Evolutionary conservation across 768 basidiomycete genomes (phyloP).

Genomic region (Rhodotorula taiwanensis): DNA sequence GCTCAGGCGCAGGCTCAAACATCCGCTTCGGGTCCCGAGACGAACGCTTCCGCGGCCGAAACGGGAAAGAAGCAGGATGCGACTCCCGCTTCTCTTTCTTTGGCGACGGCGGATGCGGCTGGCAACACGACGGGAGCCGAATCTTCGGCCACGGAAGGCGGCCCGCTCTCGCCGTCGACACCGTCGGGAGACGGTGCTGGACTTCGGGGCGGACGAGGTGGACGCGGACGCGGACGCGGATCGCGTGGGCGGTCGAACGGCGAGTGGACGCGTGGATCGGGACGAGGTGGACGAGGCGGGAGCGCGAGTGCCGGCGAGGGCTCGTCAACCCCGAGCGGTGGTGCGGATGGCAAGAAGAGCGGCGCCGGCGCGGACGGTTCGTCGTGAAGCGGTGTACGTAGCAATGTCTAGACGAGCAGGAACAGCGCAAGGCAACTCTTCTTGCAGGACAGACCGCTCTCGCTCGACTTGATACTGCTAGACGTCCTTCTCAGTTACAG

Average conservation of each 20-base stretch:
- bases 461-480: not conserved
- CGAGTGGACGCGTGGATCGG: conserved; percentile 15
- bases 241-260: conserved; percentile 13
- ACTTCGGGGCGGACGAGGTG: not conserved
- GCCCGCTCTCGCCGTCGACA: no score
- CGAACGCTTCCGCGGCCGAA: not conserved
- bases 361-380: no score
- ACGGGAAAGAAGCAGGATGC: not conserved
- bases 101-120: not conserved
- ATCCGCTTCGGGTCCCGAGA: not conserved
- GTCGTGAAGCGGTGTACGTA: no score
- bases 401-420: no score
- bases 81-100: not conserved
- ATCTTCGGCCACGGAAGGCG: no score
- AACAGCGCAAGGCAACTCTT: no score
- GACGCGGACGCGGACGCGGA: conserved; percentile 1
- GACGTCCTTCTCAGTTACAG: no score
- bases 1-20: not conserved
- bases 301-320: not conserved
- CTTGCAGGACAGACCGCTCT: no score
- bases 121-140: not conserved
- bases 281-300: not conserved
- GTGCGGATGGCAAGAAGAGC: not conserved
- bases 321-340: not conserved
- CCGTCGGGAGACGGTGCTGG: not conserved